Evolutionary conservation across 768 basidiomycete species (phyloP).

Genomic region (Lactifluus volemus): DNA sequence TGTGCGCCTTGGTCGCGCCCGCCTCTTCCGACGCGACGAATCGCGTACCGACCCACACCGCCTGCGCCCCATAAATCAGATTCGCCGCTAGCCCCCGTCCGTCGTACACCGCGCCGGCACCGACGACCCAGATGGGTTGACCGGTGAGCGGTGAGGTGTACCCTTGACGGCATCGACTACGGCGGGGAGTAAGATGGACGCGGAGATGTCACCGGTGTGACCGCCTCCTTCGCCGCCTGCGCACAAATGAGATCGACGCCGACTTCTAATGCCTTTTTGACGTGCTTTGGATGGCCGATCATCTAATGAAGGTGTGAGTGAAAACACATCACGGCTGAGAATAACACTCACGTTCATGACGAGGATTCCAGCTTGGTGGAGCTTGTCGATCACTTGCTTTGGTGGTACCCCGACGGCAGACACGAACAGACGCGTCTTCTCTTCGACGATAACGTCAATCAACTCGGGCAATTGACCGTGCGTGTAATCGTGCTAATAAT

Average conservation of each 20-base stretch:
- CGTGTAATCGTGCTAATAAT: conserved; percentile 87
- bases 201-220: conserved; percentile 75
- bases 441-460: conserved; percentile 87
- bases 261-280: conserved; percentile 65
- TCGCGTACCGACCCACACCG: conserved; percentile 58
- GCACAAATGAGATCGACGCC: conserved; percentile 93
- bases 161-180: conserved; percentile 77
- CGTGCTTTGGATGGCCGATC: conserved; percentile 94
- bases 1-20: conserved; percentile 75
- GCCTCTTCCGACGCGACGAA: conserved; percentile 83
- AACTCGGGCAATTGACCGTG: conserved; percentile 78
- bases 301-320: conserved; percentile 34
- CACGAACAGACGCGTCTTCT: conserved; percentile 82
- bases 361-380: conserved; percentile 78
- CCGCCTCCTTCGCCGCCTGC: conserved; percentile 73
- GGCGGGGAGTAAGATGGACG: conserved; percentile 83
- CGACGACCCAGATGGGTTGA: conserved; percentile 77
- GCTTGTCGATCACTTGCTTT: conserved; percentile 62
- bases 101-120: conserved; percentile 88
- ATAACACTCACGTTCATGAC: conserved; percentile 64
- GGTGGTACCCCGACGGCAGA: conserved; percentile 88
- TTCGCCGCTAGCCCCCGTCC: conserved; percentile 84
- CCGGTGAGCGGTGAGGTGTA: conserved; percentile 73
- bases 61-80: conserved; percentile 82
- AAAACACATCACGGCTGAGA: no score